These are phyloP conservation scores for Globisporangium lucens DNA, from an alignment of 352 stramenopile species.

Conservation along the genomic window DNA sequence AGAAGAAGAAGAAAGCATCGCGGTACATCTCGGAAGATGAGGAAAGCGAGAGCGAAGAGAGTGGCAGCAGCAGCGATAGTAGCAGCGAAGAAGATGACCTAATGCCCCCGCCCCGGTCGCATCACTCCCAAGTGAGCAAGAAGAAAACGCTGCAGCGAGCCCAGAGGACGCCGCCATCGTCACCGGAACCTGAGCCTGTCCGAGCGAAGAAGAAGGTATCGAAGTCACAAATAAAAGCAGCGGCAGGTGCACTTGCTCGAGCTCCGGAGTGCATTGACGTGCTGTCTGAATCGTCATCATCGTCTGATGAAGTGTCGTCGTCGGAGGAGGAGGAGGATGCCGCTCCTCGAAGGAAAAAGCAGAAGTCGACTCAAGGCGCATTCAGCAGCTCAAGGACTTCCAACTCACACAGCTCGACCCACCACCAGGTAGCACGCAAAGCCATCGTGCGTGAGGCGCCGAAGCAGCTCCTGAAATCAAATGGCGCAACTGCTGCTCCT, in stretches of 20 bases:
- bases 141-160: not conserved
- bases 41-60: not conserved
- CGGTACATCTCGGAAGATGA: conserved; percentile 6
- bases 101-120: not conserved
- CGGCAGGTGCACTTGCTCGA: not conserved
- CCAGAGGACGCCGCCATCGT: not conserved
- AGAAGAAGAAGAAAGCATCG: not conserved
- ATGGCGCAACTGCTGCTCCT: not conserved
- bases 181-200: not conserved
- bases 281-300: conserved; percentile 11
- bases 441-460: not conserved
- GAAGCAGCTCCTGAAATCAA: not conserved
- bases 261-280: conserved; percentile 6
- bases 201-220: not conserved
- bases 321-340: not conserved
- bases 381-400: not conserved
- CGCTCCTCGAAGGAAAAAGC: not conserved
- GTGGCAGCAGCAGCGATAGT: not conserved
- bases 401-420: not conserved
- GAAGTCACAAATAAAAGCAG: conserved; percentile 1
- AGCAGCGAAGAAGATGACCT: not conserved
- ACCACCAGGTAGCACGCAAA: conserved; percentile 4
- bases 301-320: not conserved
- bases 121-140: not conserved
- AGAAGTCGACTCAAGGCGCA: not conserved